phyloP scores from a whole-genome alignment of 129 eudicot genomes.

The Scalesia atractyloides region DNA sequence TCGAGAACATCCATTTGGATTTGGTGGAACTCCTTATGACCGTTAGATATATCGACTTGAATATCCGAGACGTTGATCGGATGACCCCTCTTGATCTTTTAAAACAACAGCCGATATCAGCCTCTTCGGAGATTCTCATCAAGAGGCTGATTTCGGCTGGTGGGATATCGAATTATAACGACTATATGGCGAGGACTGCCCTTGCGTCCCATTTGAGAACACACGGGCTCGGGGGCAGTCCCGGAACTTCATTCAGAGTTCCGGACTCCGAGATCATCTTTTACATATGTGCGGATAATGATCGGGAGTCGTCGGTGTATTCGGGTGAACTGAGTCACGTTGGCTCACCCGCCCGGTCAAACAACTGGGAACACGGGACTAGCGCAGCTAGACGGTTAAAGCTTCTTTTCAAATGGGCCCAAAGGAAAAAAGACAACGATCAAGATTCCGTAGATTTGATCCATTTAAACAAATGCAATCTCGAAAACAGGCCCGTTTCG shows the following conservation, averaged over 20 bases:
- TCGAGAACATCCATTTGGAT: constrained; percentile 65
- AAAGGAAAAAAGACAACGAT: constrained; percentile 36
- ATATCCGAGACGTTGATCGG: constrained; percentile 55
- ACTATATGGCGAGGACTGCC: constrained; percentile 52
- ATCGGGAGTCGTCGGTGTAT: constrained; percentile 37
- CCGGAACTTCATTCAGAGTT: constrained; percentile 77
- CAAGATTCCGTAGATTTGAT: constrained; percentile 37
- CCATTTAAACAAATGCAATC: constrained; percentile 17
- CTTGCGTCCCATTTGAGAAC: constrained; percentile 56
- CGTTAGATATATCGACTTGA: constrained; percentile 53
- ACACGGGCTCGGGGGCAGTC: constrained; percentile 75
- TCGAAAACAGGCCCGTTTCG: constrained; percentile 42
- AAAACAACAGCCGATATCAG: constrained; percentile 59
- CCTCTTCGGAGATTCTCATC: constrained; percentile 67
- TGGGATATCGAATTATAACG: constrained; percentile 55
- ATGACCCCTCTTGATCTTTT: constrained; percentile 87
- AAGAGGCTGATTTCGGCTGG: constrained; percentile 68
- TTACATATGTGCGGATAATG: constrained; percentile 41
- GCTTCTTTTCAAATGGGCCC: constrained; percentile 52
- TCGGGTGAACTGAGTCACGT: constrained; percentile 49
- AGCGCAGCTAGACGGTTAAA: constrained; percentile 48
- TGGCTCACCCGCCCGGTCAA: constrained; percentile 39
- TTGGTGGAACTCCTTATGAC: constrained; percentile 72
- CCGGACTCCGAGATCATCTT: constrained; percentile 64
- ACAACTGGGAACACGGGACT: constrained; percentile 27